phyloP scores from a whole-genome alignment of 2,329 filamentous ascomycete genomes.

The Diaporthe nobilis region DNA sequence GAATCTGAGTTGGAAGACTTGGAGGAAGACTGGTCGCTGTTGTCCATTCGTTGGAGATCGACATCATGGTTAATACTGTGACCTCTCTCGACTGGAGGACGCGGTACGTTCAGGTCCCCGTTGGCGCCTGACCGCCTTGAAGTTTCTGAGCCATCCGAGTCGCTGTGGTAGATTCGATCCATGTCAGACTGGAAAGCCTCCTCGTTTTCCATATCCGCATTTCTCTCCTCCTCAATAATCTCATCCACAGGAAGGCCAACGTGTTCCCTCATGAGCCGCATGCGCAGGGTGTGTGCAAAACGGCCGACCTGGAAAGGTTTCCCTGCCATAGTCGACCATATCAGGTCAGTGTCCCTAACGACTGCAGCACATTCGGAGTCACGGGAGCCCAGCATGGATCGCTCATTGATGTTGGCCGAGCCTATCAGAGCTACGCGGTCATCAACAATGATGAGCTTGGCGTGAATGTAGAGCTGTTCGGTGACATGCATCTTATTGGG shows the following conservation, averaged over 20 bases:
- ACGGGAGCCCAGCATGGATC: slow-evolving; percentile 91
- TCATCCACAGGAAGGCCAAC: slow-evolving; percentile 95
- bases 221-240: slow-evolving; percentile 83
- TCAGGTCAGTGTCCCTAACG: slow-evolving; percentile 92
- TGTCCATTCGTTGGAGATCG: slow-evolving; percentile 61
- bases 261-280: slow-evolving; percentile 97
- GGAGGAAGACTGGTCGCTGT: slow-evolving; percentile 47
- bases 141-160: slow-evolving; percentile 47
- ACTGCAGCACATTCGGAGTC: slow-evolving; percentile 94
- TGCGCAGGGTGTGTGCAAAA: slow-evolving; percentile 92
- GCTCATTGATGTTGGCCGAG: slow-evolving; percentile 98
- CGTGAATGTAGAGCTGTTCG: slow-evolving; percentile 98
- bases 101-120: slow-evolving; percentile 25
- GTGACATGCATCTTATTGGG: slow-evolving; percentile 87
- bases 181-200: slow-evolving; percentile 71
- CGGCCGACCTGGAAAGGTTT: slow-evolving; percentile 90
- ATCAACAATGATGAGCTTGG: slow-evolving; percentile 96
- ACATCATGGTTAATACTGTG: slow-evolving; percentile 85
- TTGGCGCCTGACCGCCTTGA: slow-evolving; percentile 35
- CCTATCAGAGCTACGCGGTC: slow-evolving; percentile 94
- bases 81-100: slow-evolving; percentile 52
- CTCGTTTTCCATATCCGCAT: slow-evolving; percentile 73
- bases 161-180: slow-evolving; percentile 72
- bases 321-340: slow-evolving; percentile 92
- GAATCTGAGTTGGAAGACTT: slow-evolving; percentile 53